Evolutionary conservation across 805 yeast species (phyloP).

Genomic region (Vanderwaltozyma yarrowii): DNA sequence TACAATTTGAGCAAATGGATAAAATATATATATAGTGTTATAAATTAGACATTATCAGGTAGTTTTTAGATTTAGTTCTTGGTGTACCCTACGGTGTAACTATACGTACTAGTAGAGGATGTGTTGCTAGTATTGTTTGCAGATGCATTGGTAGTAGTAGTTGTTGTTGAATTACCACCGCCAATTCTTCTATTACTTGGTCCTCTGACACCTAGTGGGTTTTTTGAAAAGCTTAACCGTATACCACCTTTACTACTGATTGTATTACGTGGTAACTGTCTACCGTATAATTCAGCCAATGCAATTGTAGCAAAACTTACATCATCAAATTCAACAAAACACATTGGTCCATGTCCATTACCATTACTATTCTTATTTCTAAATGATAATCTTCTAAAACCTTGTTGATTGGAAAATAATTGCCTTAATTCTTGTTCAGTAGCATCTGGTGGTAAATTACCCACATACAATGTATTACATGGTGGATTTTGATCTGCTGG

Average conservation of each 20-base stretch:
- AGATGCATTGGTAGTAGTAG: not conserved
- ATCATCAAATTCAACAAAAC: slow-evolving; percentile 95
- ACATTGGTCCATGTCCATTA: slow-evolving; percentile 84
- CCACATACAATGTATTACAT: slow-evolving; percentile 89
- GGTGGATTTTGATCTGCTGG: slow-evolving; percentile 99
- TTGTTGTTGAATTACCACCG: slow-evolving; percentile 9
- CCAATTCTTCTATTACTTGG: slow-evolving; percentile 34
- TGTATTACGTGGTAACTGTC: slow-evolving; percentile 65
- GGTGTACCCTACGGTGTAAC: slow-evolving; percentile 12
- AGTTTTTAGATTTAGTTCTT: slow-evolving; percentile 2
- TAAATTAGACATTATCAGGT: too few relatives aligned
- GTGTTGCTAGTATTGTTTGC: slow-evolving; percentile 4
- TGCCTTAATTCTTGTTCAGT: slow-evolving; percentile 82
- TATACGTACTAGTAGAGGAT: slow-evolving; percentile 7
- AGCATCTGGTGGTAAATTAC: slow-evolving; percentile 92
- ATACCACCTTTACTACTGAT: slow-evolving; percentile 69
- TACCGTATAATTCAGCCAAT: slow-evolving; percentile 81
- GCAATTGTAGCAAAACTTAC: slow-evolving; percentile 86
- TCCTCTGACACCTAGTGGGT: slow-evolving; percentile 94
- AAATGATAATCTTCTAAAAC: slow-evolving; percentile 83
- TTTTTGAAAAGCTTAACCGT: slow-evolving; percentile 81
- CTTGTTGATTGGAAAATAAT: slow-evolving; percentile 74
- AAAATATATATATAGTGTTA: too few relatives aligned
- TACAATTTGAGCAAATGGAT: too few relatives aligned
- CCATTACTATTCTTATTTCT: slow-evolving; percentile 47